Evolutionary conservation across 306 rosid species (phyloP), one percentile per base, ranked within the genome.

Genomic region (Crotalaria pallida): DNA sequence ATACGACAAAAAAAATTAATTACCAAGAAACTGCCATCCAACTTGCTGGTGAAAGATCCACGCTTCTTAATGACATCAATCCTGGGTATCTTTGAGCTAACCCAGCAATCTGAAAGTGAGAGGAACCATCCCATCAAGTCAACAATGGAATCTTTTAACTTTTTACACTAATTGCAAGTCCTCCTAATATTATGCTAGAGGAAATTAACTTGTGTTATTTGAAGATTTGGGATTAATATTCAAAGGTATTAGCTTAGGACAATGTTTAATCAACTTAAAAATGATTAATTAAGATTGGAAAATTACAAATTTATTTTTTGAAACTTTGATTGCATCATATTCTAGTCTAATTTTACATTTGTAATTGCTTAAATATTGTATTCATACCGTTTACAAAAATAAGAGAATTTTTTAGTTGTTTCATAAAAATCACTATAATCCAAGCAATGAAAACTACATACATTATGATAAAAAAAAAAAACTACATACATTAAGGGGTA

Each of bases 21-120:
- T 77, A 95, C 99, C 99, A 95, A 12, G 99, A 87, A 72, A 95
- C 93, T 10, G 97, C 88, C 99, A 95, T 91, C 99, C 97, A 95
- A 79, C 96, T 95, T 47, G 99, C 99, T 36, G 99, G 99, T 2
- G 99, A 95, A 60, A 95, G 93, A 85, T 95, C 99, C 72, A 95
- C 97, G 38, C 96, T 95, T 76, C 90, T 87, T 58, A 91, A 78
- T 67, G 97, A 86, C 96, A 80, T 82, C 89, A 95, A 85, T 45
- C 92, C 96, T 3, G 97, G 97, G 81, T 79, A 89, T 82, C 97
- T 86, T 83, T 84, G 90, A 72, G 96, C 86, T 59, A 95, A 82
- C n/a, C 85, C 84, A 63, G 80, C 80, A 29, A 95, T 87, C 99
- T 95, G 87, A 75, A 89, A 81, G 79, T 2, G 18, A 15, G 18